Base-by-base conservation (phyloP, 2,329 filamentous ascomycete genomes). In the Pseudopithomyces maydicus region DNA sequence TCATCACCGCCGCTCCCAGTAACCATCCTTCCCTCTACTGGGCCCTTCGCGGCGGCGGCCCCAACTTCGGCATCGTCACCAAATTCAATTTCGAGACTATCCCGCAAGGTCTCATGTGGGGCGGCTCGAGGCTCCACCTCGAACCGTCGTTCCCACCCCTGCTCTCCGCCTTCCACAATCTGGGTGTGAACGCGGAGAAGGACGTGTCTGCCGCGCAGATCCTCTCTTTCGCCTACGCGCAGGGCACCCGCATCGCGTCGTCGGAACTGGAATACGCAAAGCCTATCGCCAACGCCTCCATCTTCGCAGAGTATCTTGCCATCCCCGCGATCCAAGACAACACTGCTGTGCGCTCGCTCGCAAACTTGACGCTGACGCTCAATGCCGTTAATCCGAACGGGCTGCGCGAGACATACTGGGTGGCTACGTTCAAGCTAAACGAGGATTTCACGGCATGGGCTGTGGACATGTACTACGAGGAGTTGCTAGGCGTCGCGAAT, bases 11-110 rank as follows among this genome's bases (percentile, higher is more conserved):
- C 7, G 39, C 47, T 6, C 47, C 47, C 6, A 41, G 7, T 7
- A 50, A 15, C 20, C 47, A 50, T 29, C 20, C 61, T 0, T 79
- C 81, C 42, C 75, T 79, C 3, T 79, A 72, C 62, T 70, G 64
- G 58, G 74, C 73, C 1, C 65, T 78, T 6, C 73, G 74, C 17
- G 76, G 76, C 3, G 72, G 71, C 11, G 69, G 68, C 3, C 70
- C 68, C 49, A 74, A 74, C 54, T 74, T 74, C 43, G 80, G 72
- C 20, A 66, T 75, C 26, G 65, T 74, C 15, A 74, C 71, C 1
- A 59, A 63, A 32, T 73, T 74, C 45, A 61, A 64, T 19, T 55
- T 70, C 1, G 49, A 50, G 6, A 64, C 68, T 6, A 54, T 70
- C 6, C 56, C 66, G 1, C 64, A 68, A 19, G 66, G 58, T 2